These are phyloP conservation scores for Cladosporium cucumerinum DNA, from an alignment of 2,329 filamentous ascomycete genomes.

Conservation along the genomic window DNA sequence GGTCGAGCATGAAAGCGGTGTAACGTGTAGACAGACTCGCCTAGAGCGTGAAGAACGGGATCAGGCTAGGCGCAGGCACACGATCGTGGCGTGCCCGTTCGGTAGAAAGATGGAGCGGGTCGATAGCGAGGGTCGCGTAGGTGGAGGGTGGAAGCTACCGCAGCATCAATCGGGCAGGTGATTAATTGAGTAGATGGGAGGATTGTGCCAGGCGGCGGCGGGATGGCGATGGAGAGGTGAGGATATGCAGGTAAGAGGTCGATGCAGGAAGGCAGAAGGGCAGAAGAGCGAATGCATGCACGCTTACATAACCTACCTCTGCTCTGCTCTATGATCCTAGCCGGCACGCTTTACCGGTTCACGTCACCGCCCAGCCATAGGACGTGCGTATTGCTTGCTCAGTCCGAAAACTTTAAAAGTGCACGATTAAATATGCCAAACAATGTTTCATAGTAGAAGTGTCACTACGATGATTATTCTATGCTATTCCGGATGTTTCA, in stretches of 20 bases:
- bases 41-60: background rate
- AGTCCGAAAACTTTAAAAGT: background rate
- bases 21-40: background rate
- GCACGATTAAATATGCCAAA: background rate
- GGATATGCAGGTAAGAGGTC: background rate
- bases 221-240: conserved; percentile 1
- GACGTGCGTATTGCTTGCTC: background rate
- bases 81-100: conserved; percentile 8
- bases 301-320: background rate
- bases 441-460: background rate
- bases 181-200: background rate
- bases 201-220: background rate
- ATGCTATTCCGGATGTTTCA: background rate
- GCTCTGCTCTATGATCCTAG: background rate
- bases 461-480: background rate
- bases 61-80: background rate
- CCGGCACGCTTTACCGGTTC: conserved; percentile 4
- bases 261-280: conserved; percentile 1
- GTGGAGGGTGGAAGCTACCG: background rate
- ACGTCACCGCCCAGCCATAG: conserved; percentile 2
- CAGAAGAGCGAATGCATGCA: background rate
- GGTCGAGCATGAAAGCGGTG: conserved; percentile 19
- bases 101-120: background rate
- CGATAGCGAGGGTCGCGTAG: conserved; percentile 9
- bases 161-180: background rate